phyloP scores from a whole-genome alignment of 2,329 filamentous ascomycete genomes.

The Incumbomyces delicatus region DNA sequence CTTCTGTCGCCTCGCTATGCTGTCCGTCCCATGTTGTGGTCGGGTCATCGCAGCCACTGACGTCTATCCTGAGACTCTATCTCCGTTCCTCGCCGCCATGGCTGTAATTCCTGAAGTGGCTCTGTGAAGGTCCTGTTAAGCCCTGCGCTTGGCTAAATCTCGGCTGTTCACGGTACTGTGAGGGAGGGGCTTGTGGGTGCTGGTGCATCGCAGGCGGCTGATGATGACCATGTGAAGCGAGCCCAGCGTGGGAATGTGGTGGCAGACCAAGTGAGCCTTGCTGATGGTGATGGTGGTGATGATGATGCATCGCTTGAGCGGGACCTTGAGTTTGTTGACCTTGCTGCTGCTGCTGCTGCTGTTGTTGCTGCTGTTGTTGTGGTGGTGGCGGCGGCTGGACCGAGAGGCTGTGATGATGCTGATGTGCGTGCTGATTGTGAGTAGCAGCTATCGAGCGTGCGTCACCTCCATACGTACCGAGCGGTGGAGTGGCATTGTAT shows the following conservation, averaged over 20 bases:
- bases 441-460: slow-evolving; percentile 5
- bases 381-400: slow-evolving; percentile 19
- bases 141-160: neutral
- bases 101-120: slow-evolving; percentile 3
- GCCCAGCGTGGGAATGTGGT: neutral
- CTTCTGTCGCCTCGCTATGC: neutral
- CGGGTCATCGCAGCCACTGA: neutral
- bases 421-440: slow-evolving; percentile 10
- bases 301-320: neutral
- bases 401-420: slow-evolving; percentile 21
- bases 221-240: slow-evolving; percentile 1
- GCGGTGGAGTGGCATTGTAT: slow-evolving; percentile 4
- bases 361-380: too few relatives aligned
- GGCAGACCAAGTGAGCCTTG: slow-evolving; percentile 1
- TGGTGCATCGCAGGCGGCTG: slow-evolving; percentile 2
- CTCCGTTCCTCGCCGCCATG: slow-evolving; percentile 4
- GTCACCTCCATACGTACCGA: slow-evolving; percentile 7
- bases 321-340: slow-evolving; percentile 4
- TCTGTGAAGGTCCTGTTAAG: neutral
- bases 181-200: slow-evolving; percentile 1
- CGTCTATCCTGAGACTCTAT: slow-evolving; percentile 2
- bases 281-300: slow-evolving; percentile 6
- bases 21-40: neutral
- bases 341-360: slow-evolving; percentile 12
- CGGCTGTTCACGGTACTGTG: slow-evolving; percentile 3